A percentile compares a stretch with the other conserved stretches of the same genome.
Conservation (phyloP, 2,329 filamentous ascomycete species). For the Scedosporium dehoogii region DNA sequence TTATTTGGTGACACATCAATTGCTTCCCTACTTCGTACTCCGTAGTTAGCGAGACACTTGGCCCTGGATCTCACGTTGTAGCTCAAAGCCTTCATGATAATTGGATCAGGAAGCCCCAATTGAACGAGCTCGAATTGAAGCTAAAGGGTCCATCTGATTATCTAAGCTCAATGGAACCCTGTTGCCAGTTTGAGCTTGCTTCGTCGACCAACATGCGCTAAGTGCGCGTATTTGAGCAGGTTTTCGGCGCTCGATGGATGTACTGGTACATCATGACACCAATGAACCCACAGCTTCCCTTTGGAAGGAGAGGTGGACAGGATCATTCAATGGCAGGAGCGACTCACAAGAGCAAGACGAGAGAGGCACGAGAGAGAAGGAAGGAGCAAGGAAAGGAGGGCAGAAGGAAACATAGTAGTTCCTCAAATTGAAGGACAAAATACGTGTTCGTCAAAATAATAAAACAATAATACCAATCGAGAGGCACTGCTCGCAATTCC, state of each 20-base stretch:
- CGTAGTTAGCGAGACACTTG: too few species aligned
- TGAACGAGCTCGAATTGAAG: too few species aligned
- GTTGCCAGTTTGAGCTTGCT: neutral
- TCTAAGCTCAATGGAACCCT: neutral
- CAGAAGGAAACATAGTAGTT: neutral
- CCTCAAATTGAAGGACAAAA: neutral
- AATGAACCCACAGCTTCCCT: neutral
- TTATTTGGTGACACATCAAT: neutral
- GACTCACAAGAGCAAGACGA: neutral
- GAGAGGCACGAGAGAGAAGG: neutral
- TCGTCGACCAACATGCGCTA: constrained; percentile 8
- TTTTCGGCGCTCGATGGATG: constrained; percentile 25
- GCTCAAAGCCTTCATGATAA: too few species aligned
- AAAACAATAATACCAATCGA: neutral
- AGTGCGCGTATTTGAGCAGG: constrained; percentile 42
- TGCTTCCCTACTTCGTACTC: too few species aligned
- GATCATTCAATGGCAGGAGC: neutral
- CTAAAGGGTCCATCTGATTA: too few species aligned
- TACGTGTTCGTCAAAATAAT: neutral
- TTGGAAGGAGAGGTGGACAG: neutral
- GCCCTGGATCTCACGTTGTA: neutral
- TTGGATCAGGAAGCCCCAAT: too few species aligned
- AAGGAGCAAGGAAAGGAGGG: neutral
- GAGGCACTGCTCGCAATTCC: neutral
- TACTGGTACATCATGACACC: constrained; percentile 22